These are phyloP conservation scores for Trapa bicornis DNA, from an alignment of 345 rosid genomes.

Conservation along the genomic window DNA sequence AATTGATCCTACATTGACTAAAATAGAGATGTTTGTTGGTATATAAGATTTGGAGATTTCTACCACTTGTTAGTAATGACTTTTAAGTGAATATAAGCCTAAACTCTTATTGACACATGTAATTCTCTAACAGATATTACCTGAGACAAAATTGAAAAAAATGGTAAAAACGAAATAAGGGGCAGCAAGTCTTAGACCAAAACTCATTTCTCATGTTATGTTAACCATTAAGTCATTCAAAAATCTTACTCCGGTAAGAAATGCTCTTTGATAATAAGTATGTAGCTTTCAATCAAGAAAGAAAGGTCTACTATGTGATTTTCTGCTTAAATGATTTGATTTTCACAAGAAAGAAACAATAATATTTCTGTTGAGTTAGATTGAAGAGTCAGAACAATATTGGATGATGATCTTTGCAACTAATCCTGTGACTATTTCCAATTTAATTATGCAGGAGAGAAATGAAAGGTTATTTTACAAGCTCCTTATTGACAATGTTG, in stretches of 20 bases:
- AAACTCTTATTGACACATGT: too few relatives aligned
- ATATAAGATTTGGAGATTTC: too few relatives aligned
- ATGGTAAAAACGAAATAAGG: not conserved
- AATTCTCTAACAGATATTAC: too few relatives aligned
- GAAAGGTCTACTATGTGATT: not conserved
- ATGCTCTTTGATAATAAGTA: not conserved
- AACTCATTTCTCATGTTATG: not conserved
- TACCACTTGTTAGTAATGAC: too few relatives aligned
- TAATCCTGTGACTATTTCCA: not conserved
- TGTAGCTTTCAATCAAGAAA: not conserved
- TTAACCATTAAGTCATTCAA: not conserved
- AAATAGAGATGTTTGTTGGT: too few relatives aligned
- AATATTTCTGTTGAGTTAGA: not conserved
- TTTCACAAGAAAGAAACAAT: not conserved
- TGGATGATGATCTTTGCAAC: not conserved
- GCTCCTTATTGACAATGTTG: slow-evolving; percentile 83
- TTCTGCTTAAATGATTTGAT: not conserved
- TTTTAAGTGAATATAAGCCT: too few relatives aligned
- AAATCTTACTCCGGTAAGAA: not conserved
- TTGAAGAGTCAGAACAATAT: too few relatives aligned
- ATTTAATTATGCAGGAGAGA: slow-evolving; percentile 48
- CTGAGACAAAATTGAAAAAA: too few relatives aligned
- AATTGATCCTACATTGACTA: too few relatives aligned
- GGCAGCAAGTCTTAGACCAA: not conserved
- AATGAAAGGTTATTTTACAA: slow-evolving; percentile 88